A percentile compares a stretch with the other conserved stretches of the same genome.
Evolutionary conservation across 352 stramenopile genomes (phyloP).

Genomic region (Phytopythium litorale): DNA sequence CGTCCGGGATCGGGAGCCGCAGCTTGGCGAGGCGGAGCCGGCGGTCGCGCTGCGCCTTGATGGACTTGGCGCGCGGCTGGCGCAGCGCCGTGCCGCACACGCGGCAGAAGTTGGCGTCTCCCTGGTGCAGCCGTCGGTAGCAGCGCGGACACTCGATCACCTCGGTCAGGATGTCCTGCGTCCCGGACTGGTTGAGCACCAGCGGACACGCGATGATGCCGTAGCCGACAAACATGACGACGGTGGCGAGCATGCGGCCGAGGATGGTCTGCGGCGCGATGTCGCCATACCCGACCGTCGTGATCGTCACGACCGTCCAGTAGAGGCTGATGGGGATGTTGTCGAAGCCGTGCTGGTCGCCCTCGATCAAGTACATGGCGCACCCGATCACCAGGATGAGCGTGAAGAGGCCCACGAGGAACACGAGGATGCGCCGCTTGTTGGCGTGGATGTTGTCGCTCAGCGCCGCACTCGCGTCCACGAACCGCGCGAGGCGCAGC

Average conservation of each 20-base stretch:
- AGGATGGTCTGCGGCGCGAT: constrained; percentile 78
- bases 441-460: constrained; percentile 80
- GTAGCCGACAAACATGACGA: constrained; percentile 87
- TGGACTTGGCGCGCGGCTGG: constrained; percentile 48
- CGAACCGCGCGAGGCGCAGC: constrained; percentile 65
- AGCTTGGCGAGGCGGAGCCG: constrained; percentile 57
- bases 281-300: constrained; percentile 85
- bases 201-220: constrained; percentile 81
- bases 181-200: constrained; percentile 46
- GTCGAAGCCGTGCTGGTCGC: constrained; percentile 66
- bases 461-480: constrained; percentile 61
- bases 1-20: constrained; percentile 29
- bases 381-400: constrained; percentile 82
- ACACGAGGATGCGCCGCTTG: constrained; percentile 73
- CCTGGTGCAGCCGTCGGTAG: constrained; percentile 73
- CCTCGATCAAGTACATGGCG: constrained; percentile 83
- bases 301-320: constrained; percentile 87
- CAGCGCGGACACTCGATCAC: constrained; percentile 59
- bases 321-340: constrained; percentile 87
- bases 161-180: constrained; percentile 35
- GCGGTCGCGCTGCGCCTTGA: constrained; percentile 56
- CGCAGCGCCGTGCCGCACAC: constrained; percentile 56
- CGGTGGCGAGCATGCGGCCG: constrained; percentile 69
- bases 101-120: constrained; percentile 76
- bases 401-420: constrained; percentile 65